phyloP scores from a whole-genome alignment of 805 yeast genomes.

The Suhomyces xylopsoci region DNA sequence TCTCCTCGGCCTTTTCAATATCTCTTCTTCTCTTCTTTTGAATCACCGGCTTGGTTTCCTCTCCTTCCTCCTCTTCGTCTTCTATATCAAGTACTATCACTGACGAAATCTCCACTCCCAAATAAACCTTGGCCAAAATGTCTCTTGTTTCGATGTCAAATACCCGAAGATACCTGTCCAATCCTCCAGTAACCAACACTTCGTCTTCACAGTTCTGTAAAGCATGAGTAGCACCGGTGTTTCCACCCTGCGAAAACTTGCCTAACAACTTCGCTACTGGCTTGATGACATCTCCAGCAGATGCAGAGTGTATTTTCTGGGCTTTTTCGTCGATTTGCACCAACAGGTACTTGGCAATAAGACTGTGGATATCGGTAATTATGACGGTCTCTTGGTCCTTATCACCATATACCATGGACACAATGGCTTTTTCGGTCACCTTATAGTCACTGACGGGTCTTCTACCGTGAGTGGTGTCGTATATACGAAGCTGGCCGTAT shows the following conservation, averaged over 20 bases:
- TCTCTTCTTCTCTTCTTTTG: conserved; percentile 23
- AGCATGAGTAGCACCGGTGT: conserved; percentile 74
- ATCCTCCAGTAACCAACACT: conserved; percentile 71
- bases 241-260: conserved; percentile 50
- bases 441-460: conserved; percentile 63
- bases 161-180: conserved; percentile 82
- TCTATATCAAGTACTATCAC: conserved; percentile 50
- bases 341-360: conserved; percentile 53
- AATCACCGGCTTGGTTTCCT: conserved; percentile 6
- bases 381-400: conserved; percentile 43
- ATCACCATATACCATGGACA: conserved; percentile 38
- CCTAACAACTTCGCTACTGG: conserved; percentile 57
- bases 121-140: conserved; percentile 64
- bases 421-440: conserved; percentile 53
- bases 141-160: conserved; percentile 61
- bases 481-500: conserved; percentile 72
- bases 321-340: conserved; percentile 34
- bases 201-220: conserved; percentile 42
- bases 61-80: conserved; percentile 25
- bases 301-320: conserved; percentile 35
- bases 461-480: conserved; percentile 64
- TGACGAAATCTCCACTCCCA: conserved; percentile 66
- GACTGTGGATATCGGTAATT: conserved; percentile 69
- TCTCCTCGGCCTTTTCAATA: conserved; percentile 22
- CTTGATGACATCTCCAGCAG: conserved; percentile 45